phyloP scores from a whole-genome alignment of 2,329 filamentous ascomycete genomes.

The Myriosclerotinia scirpicola region DNA sequence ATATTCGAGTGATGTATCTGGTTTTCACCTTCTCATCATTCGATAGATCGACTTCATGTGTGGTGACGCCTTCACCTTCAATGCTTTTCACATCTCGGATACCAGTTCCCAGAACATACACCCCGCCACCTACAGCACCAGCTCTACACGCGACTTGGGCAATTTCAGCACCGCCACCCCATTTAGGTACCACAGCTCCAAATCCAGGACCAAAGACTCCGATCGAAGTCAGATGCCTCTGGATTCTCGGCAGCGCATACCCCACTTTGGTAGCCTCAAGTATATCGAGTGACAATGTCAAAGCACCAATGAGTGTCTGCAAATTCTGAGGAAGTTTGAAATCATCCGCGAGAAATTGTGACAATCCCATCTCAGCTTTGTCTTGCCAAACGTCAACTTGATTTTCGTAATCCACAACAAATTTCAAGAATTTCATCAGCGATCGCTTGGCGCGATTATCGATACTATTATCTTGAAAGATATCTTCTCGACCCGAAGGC shows the following conservation, averaged over 20 bases:
- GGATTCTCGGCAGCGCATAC: slow-evolving; percentile 70
- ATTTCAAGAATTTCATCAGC: slow-evolving; percentile 92
- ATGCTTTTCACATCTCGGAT: slow-evolving; percentile 47
- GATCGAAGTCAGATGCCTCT: slow-evolving; percentile 80
- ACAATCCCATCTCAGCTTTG: slow-evolving; percentile 55
- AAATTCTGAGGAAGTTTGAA: slow-evolving; percentile 70
- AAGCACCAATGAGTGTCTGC: slow-evolving; percentile 63
- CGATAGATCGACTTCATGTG: slow-evolving; percentile 46
- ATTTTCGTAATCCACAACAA: slow-evolving; percentile 71
- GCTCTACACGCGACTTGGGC: slow-evolving; percentile 90
- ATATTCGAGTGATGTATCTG: slow-evolving; percentile 50
- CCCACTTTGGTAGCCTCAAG: slow-evolving; percentile 55
- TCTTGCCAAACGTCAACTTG: slow-evolving; percentile 59
- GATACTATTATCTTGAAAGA: slow-evolving; percentile 77
- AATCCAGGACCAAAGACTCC: slow-evolving; percentile 87
- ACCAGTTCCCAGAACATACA: slow-evolving; percentile 81
- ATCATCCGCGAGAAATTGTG: slow-evolving; percentile 57
- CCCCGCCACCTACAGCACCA: slow-evolving; percentile 82
- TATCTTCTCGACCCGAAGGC: slow-evolving; percentile 86
- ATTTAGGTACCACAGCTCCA: slow-evolving; percentile 86
- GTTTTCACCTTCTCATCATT: slow-evolving; percentile 59
- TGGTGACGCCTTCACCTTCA: slow-evolving; percentile 11
- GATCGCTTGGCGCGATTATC: slow-evolving; percentile 78
- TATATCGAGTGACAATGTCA: slow-evolving; percentile 70
- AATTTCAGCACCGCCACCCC: slow-evolving; percentile 86